Evolutionary conservation across 1,139 yeast genomes (phyloP).

Genomic region (Scheffersomyces lignicola): DNA sequence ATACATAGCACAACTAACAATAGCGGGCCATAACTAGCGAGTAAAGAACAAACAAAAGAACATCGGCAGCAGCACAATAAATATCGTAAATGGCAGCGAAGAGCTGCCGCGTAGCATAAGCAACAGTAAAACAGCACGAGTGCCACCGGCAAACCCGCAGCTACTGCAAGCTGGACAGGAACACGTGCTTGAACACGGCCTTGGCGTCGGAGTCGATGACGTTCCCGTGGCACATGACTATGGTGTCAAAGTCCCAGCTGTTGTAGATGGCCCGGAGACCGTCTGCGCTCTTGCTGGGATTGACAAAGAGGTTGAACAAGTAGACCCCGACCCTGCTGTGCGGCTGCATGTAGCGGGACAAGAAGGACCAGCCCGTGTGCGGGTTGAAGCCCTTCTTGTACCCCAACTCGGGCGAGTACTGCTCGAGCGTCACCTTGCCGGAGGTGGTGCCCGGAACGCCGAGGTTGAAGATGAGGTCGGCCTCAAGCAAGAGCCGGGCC

Average conservation of each 20-base stretch:
- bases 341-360: slow-evolving; percentile 40
- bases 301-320: slow-evolving; percentile 27
- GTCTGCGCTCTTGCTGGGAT: slow-evolving; percentile 14
- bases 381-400: slow-evolving; percentile 31
- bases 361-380: slow-evolving; percentile 39
- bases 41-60: too few species aligned
- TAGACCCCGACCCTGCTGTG: slow-evolving; percentile 34
- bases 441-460: slow-evolving; percentile 21
- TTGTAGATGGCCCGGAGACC: slow-evolving; percentile 37
- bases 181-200: slow-evolving; percentile 21
- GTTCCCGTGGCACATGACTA: slow-evolving; percentile 62
- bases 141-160: too few species aligned
- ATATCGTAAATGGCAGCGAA: too few species aligned
- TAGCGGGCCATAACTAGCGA: too few species aligned
- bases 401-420: slow-evolving; percentile 47
- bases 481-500: slow-evolving; percentile 51
- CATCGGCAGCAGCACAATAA: too few species aligned
- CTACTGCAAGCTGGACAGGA: slow-evolving; percentile 3
- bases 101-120: too few species aligned
- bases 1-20: too few species aligned
- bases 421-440: slow-evolving; percentile 23
- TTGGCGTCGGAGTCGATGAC: slow-evolving; percentile 48
- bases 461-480: slow-evolving; percentile 58
- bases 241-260: slow-evolving; percentile 49
- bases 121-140: too few species aligned